Base-by-base conservation (phyloP, 2,329 filamentous ascomycete genomes). In the Alternaria dauci region DNA sequence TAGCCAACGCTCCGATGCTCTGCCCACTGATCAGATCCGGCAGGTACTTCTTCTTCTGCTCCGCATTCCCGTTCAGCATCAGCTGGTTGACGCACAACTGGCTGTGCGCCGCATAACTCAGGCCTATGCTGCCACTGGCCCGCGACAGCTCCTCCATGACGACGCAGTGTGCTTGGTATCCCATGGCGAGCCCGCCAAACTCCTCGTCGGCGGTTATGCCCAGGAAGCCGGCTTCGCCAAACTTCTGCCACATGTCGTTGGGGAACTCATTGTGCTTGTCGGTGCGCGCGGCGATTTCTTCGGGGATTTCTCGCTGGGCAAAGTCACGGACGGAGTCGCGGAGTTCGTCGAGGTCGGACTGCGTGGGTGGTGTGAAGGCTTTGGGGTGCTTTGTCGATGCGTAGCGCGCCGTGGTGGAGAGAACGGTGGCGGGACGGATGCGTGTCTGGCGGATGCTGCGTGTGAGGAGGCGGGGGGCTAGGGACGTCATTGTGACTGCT, bases 1-100 rank as follows among this genome's bases (percentile, higher is more conserved):
- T 99, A 56, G 94, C 94, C 73, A 99, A 83, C 1, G 92, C 94
- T 48, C 94, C 95, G 51, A 99, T 85, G 62, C 88, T 89, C 39
- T 90, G 88, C 8, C 94, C 94, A 0, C 90, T 88, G 62, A 97
- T 89, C 43, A 99, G 81, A 0, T 87, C 91, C 0, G 94, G 93
- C 2, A 99, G 85, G 78, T 90, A 94, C 67, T 88, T 88, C 60
- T 84, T 80, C 81, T 97, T 97, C 80, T 98, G 95, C 63, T 88
- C 89, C 0, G 84, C 74, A 4, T 85, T 89, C 44, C 92, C 95
- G 76, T 99, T 97, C 71, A 99, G 85, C 81, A 94, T 93, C 50
- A 99, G 83, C 81, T 99, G 95, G 80, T 99, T 99, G 61, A 98
- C 91, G 81, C 95, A 98, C 52, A 99, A 86, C 79, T 99, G 95